Evolutionary conservation across 169 alveolate species (phyloP).

Genomic region (Sarcocystis neurona): DNA sequence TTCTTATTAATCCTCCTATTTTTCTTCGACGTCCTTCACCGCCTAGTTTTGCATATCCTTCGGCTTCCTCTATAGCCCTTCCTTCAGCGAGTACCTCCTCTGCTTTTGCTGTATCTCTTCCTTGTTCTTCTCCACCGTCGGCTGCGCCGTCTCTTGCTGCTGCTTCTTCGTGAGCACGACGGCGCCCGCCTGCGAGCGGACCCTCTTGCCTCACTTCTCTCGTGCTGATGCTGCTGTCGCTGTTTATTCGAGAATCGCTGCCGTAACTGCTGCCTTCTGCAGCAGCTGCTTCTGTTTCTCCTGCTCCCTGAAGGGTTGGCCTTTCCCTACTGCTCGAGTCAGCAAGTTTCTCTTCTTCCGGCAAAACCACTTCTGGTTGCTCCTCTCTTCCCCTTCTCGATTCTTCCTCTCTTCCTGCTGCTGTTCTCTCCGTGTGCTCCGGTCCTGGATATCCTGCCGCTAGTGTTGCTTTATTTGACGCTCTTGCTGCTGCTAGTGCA

Average conservation of each 20-base stretch:
- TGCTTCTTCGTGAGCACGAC: not conserved
- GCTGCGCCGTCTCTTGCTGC: not conserved
- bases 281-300: not conserved
- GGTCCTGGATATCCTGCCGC: conserved; percentile 19
- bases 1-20: not conserved
- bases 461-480: not conserved
- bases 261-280: not conserved
- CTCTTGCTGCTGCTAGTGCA: not conserved
- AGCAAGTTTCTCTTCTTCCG: not conserved
- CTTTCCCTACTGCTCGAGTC: not conserved
- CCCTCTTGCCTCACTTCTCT: not conserved
- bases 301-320: not conserved
- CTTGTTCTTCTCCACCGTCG: not conserved
- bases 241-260: not conserved
- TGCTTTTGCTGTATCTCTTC: not conserved
- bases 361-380: not conserved
- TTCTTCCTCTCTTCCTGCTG: not conserved
- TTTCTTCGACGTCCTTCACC: not conserved
- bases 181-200: not conserved
- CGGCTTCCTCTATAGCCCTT: not conserved
- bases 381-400: not conserved
- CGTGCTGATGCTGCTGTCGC: not conserved
- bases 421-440: not conserved
- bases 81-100: not conserved
- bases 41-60: not conserved